Evolutionary conservation across 352 stramenopile species (phyloP), one percentile per base, ranked within the genome.

Genomic region (Phytophthora cajani): DNA sequence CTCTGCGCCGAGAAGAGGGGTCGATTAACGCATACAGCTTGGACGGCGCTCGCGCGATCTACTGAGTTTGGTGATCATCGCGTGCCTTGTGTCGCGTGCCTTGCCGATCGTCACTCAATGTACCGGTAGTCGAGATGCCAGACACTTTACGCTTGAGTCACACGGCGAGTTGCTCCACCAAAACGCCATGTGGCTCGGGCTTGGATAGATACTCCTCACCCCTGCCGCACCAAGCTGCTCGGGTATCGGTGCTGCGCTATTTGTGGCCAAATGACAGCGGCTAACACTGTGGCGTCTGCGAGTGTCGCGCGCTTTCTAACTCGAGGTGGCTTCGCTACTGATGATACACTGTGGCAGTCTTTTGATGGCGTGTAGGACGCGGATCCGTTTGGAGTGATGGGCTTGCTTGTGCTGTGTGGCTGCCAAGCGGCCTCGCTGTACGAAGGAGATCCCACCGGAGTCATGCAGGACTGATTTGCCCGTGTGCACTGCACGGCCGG

Each of bases 121-220:
- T 23, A 23, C 21, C 21, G 21, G 21, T 23, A 27, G 50, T 49
- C 49, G 59, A 33, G 21, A 27, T 42, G 17, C 47, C 47, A 38
- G 23, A 40, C 25, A 64, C 62, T 67, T 71, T 67, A 63, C 47
- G 19, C 25, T 23, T 58, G 68, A 75, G 68, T 75, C 68, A 75
- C 62, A 75, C 36, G 46, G 2, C 62, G 16, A 44, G 36, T 40
- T 50, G 61, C 59, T 69, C 52, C 53, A 73, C 66, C 59, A 61
- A 64, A 69, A 58, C 8, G 47, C 56, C 55, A 59, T 44, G 40
- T 51, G 44, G 10, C n/a, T 12, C 12, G 5, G 12, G 12, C 5
- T 64, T 42, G 27, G 46, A 38, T 50, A 58, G 40, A 56, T 47
- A 9, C 2, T 47, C 8, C 30, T 33, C 5, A 33, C 30, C 30